Conservation (phyloP, 2,329 filamentous ascomycete species). For the Teratosphaeria destructans region DNA sequence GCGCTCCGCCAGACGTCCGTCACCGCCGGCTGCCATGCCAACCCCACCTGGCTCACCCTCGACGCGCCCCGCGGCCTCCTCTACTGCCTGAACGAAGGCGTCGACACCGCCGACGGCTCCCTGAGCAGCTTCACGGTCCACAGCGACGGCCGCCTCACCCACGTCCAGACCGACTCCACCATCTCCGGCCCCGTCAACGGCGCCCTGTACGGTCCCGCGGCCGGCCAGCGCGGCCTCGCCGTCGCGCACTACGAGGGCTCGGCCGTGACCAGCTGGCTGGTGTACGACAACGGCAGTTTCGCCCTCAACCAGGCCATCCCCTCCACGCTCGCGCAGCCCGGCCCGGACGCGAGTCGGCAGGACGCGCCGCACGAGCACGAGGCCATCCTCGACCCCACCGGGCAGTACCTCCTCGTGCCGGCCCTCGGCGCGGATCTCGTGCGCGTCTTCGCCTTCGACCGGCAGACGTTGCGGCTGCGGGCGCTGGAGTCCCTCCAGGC, state of each 20-base stretch:
- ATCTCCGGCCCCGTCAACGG: constrained; percentile 31
- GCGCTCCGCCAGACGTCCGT: constrained; percentile 36
- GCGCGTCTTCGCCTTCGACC: constrained; percentile 23
- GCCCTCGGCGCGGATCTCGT: constrained; percentile 30
- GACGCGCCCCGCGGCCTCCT: constrained; percentile 41
- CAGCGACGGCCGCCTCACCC: constrained; percentile 29
- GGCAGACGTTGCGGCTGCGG: constrained; percentile 16
- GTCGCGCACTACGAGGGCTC: constrained; percentile 33
- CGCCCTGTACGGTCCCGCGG: constrained; percentile 30
- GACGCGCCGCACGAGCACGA: constrained; percentile 27
- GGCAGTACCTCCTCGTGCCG: constrained; percentile 27
- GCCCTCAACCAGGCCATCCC: constrained; percentile 26
- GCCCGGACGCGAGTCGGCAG: constrained; percentile 22
- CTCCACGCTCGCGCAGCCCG: constrained; percentile 20
- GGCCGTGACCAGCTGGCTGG: constrained; percentile 29
- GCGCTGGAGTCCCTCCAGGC: constrained; percentile 16
- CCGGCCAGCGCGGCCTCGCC: constrained; percentile 27
- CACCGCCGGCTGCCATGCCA: constrained; percentile 40
- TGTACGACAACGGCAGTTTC: constrained; percentile 42
- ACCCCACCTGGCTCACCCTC: constrained; percentile 52
- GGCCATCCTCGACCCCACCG: constrained; percentile 28
- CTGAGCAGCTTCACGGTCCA: constrained; percentile 33
- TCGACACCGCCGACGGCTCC: constrained; percentile 37
- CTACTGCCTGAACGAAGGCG: constrained; percentile 53
- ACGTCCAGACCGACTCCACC: constrained; percentile 24